Evolutionary conservation across 495 filamentous ascomycete species (phyloP), one percentile per base, ranked within the genome.

Genomic region (Aspergillus nidulans): DNA sequence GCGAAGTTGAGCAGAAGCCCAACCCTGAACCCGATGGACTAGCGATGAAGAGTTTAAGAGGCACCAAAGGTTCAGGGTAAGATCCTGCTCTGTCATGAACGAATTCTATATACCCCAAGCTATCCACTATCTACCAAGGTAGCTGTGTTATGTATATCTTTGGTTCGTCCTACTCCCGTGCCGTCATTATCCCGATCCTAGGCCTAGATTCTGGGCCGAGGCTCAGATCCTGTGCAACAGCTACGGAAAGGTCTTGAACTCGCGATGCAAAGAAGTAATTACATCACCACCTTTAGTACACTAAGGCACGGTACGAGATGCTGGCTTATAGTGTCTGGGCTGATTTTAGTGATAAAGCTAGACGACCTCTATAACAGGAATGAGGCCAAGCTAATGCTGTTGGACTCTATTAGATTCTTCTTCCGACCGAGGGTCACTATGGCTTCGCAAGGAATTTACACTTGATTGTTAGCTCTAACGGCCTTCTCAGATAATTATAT

Each of bases 21-120:
- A 58, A 66, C 39, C 55, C 61, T 38, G 72, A 75, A 23, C 65
- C 66, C 6, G 73, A 78, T 62, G 73, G 73, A 44, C 62, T 80
- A 62, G 71, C 70, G 5, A 53, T 74, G 59, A 60, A 61, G 47
- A 74, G 68, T 85, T 59, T 88, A 78, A 58, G 87, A 81, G 73
- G 87, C 80, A 68, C 74, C 73, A 63, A 87, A 80, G 59, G 83
- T 79, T 9, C 78, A 49, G 48, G 60, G 30, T 56, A 48, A 40
- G 30, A 21, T 28, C 12, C 12, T 41, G 16, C 30, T 30, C 20
- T 44, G 10, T 51, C 39, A 38, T 24, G n/a, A 10, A 24, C 21
- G 39, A n/a, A 13, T 28, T 8, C 16, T 23, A 34, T 21, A 45
- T 45, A 45, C 21, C 42, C 42, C 4, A 9, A 34, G 28, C 45